phyloP scores from a whole-genome alignment of 1,139 yeast genomes.

The Hemisphaericaspora xylofermentans region DNA sequence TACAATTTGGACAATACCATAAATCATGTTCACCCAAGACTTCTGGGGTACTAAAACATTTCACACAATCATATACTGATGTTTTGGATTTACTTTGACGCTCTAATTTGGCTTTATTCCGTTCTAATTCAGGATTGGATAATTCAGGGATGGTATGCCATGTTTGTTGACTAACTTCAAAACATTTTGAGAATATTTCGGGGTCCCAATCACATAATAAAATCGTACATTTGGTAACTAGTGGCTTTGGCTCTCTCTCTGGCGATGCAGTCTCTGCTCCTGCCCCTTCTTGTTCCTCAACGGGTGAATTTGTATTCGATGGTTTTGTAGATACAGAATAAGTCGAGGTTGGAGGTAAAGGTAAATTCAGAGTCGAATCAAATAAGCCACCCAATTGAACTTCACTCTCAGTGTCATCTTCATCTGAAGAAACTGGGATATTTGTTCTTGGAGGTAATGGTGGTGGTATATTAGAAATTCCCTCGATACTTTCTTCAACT shows the following conservation, averaged over 20 bases:
- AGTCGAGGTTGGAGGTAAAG: conserved; percentile 18
- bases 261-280: conserved; percentile 16
- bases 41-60: conserved; percentile 77
- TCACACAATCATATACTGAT: conserved; percentile 72
- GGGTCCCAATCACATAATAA: conserved; percentile 74
- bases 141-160: conserved; percentile 55
- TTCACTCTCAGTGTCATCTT: conserved; percentile 19
- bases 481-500: background rate
- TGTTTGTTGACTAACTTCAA: conserved; percentile 45
- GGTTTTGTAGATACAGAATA: conserved; percentile 22
- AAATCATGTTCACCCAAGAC: conserved; percentile 84
- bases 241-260: conserved; percentile 1
- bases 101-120: conserved; percentile 38
- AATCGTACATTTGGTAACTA: conserved; percentile 41
- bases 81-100: conserved; percentile 49
- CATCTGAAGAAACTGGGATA: conserved; percentile 10
- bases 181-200: conserved; percentile 47
- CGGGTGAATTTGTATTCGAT: conserved; percentile 25
- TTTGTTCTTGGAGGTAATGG: conserved; percentile 9
- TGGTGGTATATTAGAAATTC: conserved; percentile 7
- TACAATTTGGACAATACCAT: conserved; percentile 93
- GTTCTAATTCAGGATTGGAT: conserved; percentile 54
- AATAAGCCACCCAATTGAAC: conserved; percentile 25
- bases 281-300: conserved; percentile 12
- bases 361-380: conserved; percentile 28